Conservation (phyloP, 805 yeast genomes). For the Torulaspora maleeae region DNA sequence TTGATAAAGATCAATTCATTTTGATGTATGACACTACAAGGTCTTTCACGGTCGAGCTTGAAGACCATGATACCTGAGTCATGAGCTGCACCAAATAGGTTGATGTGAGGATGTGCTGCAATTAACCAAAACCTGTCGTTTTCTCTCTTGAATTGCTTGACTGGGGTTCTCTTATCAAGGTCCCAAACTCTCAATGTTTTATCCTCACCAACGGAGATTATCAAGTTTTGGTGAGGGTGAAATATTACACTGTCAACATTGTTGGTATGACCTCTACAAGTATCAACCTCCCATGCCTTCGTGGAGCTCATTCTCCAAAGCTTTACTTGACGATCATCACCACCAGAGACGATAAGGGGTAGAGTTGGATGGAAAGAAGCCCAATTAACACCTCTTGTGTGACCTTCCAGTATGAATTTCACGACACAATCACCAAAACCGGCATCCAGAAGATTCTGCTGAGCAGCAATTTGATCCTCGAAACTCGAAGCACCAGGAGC, state of each 20-base stretch:
- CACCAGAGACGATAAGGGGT: conserved; percentile 91
- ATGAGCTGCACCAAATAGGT: conserved; percentile 93
- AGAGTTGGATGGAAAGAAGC: conserved; percentile 96
- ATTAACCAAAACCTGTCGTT: conserved; percentile 92
- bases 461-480: conserved; percentile 43
- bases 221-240: conserved; percentile 90
- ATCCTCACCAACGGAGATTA: conserved; percentile 92
- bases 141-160: conserved; percentile 90
- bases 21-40: conserved; percentile 62
- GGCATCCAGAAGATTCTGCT: conserved; percentile 78
- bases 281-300: conserved; percentile 98
- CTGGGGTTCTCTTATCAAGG: conserved; percentile 85
- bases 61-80: conserved; percentile 98
- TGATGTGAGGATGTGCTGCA: conserved; percentile 82
- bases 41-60: conserved; percentile 95
- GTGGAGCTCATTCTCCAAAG: conserved; percentile 97
- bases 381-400: conserved; percentile 98
- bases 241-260: conserved; percentile 84
- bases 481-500: conserved; percentile 58
- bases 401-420: conserved; percentile 94
- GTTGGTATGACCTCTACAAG: conserved; percentile 96
- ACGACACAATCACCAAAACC: conserved; percentile 95
- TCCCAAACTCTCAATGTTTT: conserved; percentile 97
- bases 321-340: conserved; percentile 92
- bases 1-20: conserved; percentile 73